These are phyloP conservation scores for Primulina huaijiensis DNA, from an alignment of 257 asterid genomes.

Conservation along the genomic window DNA sequence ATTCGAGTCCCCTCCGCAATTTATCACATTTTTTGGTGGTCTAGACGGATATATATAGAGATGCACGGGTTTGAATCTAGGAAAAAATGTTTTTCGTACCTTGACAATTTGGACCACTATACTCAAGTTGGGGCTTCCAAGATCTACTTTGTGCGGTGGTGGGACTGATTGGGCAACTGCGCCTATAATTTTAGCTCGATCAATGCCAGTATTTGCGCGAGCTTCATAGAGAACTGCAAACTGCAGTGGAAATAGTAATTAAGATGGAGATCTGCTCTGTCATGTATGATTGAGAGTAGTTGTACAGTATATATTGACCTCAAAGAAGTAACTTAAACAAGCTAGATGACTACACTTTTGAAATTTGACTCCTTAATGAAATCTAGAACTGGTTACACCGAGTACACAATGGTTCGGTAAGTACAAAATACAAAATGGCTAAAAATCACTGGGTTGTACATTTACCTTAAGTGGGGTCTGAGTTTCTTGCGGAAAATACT, in stretches of 20 bases:
- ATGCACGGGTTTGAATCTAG: not conserved
- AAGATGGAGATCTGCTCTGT: conserved; percentile 4
- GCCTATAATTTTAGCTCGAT: conserved; percentile 65
- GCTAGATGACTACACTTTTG: not conserved
- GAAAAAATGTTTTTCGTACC: conserved; percentile 41
- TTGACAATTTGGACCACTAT: conserved; percentile 81
- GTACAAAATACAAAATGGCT: not conserved
- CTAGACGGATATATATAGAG: not conserved
- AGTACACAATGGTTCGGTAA: not conserved
- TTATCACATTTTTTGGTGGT: not conserved
- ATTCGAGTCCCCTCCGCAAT: not conserved
- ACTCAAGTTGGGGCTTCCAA: conserved; percentile 71
- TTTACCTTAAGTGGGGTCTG: conserved; percentile 67
- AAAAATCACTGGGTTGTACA: not conserved
- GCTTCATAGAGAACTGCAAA: conserved; percentile 84
- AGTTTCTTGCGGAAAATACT: conserved; percentile 72
- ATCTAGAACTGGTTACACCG: not conserved
- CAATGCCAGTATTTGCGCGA: conserved; percentile 93
- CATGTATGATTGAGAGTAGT: not conserved
- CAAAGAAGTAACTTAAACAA: not conserved
- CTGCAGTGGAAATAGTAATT: conserved; percentile 38
- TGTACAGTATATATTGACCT: not conserved
- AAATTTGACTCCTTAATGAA: not conserved
- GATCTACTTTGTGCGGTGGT: conserved; percentile 75
- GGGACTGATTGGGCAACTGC: conserved; percentile 87